These are phyloP conservation scores for Alliaria petiolata DNA, from an alignment of 345 rosid species.

Conservation along the genomic window DNA sequence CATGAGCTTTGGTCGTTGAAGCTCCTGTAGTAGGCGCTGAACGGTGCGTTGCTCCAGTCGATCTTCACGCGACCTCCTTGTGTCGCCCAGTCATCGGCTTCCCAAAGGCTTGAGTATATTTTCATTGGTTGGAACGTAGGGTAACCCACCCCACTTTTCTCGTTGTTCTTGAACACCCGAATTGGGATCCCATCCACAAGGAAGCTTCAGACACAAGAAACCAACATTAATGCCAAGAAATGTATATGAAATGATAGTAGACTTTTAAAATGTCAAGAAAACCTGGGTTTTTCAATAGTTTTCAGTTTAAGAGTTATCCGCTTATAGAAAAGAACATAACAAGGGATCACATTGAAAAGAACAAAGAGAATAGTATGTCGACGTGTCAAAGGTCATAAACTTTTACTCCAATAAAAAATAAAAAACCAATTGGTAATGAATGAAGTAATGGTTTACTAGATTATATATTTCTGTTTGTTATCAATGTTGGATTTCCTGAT, in stretches of 20 bases:
- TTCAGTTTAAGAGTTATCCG: neutral
- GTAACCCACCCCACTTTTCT: slow-evolving; percentile 42
- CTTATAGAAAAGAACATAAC: neutral
- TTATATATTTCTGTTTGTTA: neutral
- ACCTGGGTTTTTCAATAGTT: neutral
- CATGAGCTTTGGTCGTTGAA: slow-evolving; percentile 39
- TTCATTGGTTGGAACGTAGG: slow-evolving; percentile 51
- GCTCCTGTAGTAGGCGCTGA: slow-evolving; percentile 38
- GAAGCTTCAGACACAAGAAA: slow-evolving; percentile 33
- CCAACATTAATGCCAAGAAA: neutral
- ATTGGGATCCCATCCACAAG: slow-evolving; percentile 51
- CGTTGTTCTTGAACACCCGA: slow-evolving; percentile 55
- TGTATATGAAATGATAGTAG: neutral
- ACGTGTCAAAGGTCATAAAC: neutral
- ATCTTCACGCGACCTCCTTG: slow-evolving; percentile 52
- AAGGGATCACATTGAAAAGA: neutral
- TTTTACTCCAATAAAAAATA: neutral
- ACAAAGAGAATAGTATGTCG: neutral
- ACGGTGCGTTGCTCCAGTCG: slow-evolving; percentile 54
- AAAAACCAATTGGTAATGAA: neutral
- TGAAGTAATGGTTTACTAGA: neutral
- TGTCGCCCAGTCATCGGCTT: slow-evolving; percentile 61
- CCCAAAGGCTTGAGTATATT: slow-evolving; percentile 55
- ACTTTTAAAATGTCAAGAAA: neutral
- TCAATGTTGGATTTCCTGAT: neutral